Base-by-base conservation (phyloP, 2,329 filamentous ascomycete genomes). In the Verticillium tricorpus region DNA sequence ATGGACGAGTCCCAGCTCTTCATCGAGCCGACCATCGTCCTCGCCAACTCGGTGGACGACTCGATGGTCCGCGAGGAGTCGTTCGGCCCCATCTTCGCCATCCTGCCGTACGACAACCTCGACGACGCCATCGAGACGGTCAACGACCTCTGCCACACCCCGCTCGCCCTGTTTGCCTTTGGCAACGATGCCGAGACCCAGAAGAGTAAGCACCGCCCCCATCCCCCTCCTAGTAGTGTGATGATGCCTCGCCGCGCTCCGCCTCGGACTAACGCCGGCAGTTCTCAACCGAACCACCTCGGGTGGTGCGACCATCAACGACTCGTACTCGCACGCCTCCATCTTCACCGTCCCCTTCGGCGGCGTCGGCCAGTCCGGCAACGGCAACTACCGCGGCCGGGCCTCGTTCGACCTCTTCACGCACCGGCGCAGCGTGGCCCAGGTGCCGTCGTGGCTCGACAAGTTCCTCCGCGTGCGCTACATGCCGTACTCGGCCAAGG, bases 21-120 rank as follows among this genome's bases (percentile, higher is more conserved):
- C 76, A 95, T 99, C 68, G 92, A 94, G 73, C 92, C 93, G 1
- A 99, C 95, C 0, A 87, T 94, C n/a, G 88, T 99, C n/a, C 83
- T 92, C 64, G 89, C 97, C 40, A 82, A 91, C 67, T 87, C 86
- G 64, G 72, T 84, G 17, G 64, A 77, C 32, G 84, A 93, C 57
- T 94, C 97, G 76, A 83, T 89, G 8, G 85, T 97, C 75, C 84
- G 97, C 71, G 86, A 96, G 65, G 95, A 99, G 78, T 92, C 89
- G 54, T 99, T 99, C 72, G 95, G 94, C 7, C 95, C 95, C n/a
- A 82, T 97, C 63, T 92, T 96, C 67, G 89, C 91, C 65, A 87
- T 98, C 65, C 78, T 96, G 60, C 84, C 92, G 0, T 89, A 92
- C 61, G 85, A 92, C 66, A 83, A 86, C 68, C 81, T 97, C n/a